Evolutionary conservation across 805 yeast species (phyloP).

Genomic region (Ogataea henricii): DNA sequence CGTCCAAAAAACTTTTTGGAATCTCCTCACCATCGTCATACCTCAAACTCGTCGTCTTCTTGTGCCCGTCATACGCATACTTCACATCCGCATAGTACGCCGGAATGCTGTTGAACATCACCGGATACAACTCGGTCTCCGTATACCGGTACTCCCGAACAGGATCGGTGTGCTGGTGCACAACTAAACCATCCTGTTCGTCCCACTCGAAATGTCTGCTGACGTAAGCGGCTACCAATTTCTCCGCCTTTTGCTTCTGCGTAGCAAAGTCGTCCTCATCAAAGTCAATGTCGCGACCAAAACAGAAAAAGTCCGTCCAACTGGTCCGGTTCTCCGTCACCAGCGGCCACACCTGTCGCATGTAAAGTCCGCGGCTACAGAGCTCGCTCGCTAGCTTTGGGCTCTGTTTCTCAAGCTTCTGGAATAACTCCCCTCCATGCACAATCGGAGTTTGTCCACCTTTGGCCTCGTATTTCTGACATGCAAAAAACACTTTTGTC

Average conservation of each 20-base stretch:
- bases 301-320: conserved; percentile 36
- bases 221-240: conserved; percentile 23
- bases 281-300: conserved; percentile 33
- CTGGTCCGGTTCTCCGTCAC: conserved; percentile 18
- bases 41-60: conserved; percentile 13
- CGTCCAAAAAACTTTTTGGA: conserved; percentile 22
- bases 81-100: conserved; percentile 23
- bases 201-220: conserved; percentile 34
- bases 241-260: conserved; percentile 31
- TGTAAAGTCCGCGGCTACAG: conserved; percentile 28
- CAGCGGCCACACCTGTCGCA: conserved; percentile 33
- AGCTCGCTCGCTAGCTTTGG: conserved; percentile 30
- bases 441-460: conserved; percentile 40
- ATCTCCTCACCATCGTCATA: conserved; percentile 29
- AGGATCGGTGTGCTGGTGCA: conserved; percentile 32
- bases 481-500: conserved; percentile 28
- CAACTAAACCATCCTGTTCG: conserved; percentile 28
- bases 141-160: conserved; percentile 23
- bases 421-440: conserved; percentile 37
- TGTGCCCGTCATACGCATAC: conserved; percentile 8
- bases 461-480: conserved; percentile 23
- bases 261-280: conserved; percentile 28
- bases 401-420: conserved; percentile 16
- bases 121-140: conserved; percentile 22
- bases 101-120: conserved; percentile 32